Percentiles rank a stretch among this genome's conserved stretches.
Conservation (phyloP, 345 rosid species). For the Noccaea bulbosa region DNA sequence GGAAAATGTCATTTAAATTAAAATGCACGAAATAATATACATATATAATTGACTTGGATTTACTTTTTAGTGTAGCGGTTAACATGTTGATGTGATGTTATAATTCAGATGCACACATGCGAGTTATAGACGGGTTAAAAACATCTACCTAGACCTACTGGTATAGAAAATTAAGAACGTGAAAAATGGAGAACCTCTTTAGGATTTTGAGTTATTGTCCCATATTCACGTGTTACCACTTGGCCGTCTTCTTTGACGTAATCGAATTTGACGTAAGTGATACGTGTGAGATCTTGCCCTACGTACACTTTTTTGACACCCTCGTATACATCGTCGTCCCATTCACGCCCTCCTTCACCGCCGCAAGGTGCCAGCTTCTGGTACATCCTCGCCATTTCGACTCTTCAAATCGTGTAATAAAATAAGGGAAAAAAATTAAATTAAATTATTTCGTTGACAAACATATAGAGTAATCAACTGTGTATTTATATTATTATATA, state of each 20-base stretch:
- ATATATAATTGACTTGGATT: no score
- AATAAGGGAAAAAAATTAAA: not conserved
- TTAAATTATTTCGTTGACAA: no score
- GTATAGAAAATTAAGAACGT: not conserved
- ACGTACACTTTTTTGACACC: constrained; percentile 31
- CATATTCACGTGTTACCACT: constrained; percentile 34
- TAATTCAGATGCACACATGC: no score
- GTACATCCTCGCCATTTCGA: constrained; percentile 10
- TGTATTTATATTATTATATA: no score
- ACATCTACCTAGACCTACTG: no score
- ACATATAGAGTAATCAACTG: no score
- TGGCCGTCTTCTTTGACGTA: constrained; percentile 26
- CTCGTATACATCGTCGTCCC: constrained; percentile 36
- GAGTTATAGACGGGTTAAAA: no score
- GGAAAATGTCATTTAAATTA: not conserved
- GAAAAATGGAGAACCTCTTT: constrained; percentile 19
- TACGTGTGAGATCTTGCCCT: constrained; percentile 22
- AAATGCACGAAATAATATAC: not conserved
- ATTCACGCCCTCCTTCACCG: constrained; percentile 29
- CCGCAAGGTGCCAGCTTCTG: constrained; percentile 4
- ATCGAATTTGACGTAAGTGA: constrained; percentile 34
- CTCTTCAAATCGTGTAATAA: not conserved
- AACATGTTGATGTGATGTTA: no score
- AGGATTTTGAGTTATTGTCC: constrained; percentile 1
- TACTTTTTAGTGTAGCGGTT: no score